phyloP scores from a whole-genome alignment of 257 asterid species.

The Solanum bulbocastanum region DNA sequence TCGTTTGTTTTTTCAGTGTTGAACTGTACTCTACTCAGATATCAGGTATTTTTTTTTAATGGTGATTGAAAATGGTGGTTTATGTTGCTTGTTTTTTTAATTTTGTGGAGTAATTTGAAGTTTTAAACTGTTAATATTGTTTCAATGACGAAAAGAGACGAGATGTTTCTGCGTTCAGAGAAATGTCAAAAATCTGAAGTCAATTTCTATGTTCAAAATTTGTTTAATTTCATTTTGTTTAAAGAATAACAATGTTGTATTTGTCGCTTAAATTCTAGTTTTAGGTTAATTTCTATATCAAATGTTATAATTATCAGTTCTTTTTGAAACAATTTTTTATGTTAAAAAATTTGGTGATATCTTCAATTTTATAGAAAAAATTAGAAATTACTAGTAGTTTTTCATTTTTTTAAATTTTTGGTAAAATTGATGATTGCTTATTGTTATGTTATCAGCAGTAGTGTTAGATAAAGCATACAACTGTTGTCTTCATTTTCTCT shows the following conservation, averaged over 20 bases:
- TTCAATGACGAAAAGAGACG: background rate
- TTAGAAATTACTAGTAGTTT: background rate
- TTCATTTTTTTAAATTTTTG: background rate
- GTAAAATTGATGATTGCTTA: background rate
- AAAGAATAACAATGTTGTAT: background rate
- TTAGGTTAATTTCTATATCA: background rate
- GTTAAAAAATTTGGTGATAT: background rate
- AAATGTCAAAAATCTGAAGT: background rate
- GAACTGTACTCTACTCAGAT: background rate
- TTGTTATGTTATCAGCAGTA: background rate
- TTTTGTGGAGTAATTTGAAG: background rate
- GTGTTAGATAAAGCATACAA: background rate
- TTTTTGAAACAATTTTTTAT: background rate
- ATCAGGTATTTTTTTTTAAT: background rate
- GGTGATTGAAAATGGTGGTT: background rate
- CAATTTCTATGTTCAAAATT: background rate
- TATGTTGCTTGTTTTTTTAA: background rate
- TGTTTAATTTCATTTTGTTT: background rate
- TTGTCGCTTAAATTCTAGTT: background rate
- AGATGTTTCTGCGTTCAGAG: background rate
- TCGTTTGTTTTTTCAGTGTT: background rate
- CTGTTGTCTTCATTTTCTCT: background rate
- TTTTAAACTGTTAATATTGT: background rate
- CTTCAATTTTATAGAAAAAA: background rate
- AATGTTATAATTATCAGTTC: background rate